A percentile compares a stretch with the other conserved stretches of the same genome.
Conservation (phyloP, 2,329 filamentous ascomycete species). For the Aspergillus sp. region DNA sequence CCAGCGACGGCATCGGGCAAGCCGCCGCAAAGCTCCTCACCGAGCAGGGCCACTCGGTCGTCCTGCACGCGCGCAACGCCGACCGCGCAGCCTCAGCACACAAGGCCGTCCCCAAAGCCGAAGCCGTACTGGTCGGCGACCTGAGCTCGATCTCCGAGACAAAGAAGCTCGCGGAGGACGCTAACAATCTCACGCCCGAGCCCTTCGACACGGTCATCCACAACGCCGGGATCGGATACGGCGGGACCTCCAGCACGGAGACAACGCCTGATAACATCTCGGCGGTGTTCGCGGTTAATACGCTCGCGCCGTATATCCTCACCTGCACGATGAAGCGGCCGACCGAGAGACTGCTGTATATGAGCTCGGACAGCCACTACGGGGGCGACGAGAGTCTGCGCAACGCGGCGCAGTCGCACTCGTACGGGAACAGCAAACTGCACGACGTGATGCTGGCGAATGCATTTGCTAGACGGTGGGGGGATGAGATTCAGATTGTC, state of each 20-base stretch:
- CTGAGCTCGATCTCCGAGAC: constrained; percentile 52
- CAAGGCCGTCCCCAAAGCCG: constrained; percentile 50
- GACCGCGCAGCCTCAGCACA: constrained; percentile 53
- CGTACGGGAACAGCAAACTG: constrained; percentile 58
- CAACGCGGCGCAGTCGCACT: constrained; percentile 36
- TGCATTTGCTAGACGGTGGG: constrained; percentile 51
- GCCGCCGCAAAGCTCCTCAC: constrained; percentile 52
- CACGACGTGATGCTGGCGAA: constrained; percentile 58
- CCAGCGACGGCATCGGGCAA: constrained; percentile 57
- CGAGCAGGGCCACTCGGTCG: constrained; percentile 54
- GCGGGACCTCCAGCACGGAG: constrained; percentile 34
- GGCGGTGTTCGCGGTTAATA: constrained; percentile 56
- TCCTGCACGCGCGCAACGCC: constrained; percentile 58
- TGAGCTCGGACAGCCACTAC: constrained; percentile 54
- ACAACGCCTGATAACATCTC: constrained; percentile 49
- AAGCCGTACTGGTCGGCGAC: constrained; percentile 54
- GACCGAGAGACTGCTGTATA: constrained; percentile 53
- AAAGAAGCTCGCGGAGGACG: constrained; percentile 52
- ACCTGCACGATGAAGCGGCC: constrained; percentile 49
- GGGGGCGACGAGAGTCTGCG: constrained; percentile 46
- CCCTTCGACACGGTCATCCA: constrained; percentile 58
- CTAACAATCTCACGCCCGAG: constrained; percentile 41
- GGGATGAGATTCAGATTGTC: constrained; percentile 47
- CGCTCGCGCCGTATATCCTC: constrained; percentile 58
- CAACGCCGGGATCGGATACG: constrained; percentile 55